phyloP scores from a whole-genome alignment of 1,284 basidiomycete genomes.

The Sanghuangporus weigelae region DNA sequence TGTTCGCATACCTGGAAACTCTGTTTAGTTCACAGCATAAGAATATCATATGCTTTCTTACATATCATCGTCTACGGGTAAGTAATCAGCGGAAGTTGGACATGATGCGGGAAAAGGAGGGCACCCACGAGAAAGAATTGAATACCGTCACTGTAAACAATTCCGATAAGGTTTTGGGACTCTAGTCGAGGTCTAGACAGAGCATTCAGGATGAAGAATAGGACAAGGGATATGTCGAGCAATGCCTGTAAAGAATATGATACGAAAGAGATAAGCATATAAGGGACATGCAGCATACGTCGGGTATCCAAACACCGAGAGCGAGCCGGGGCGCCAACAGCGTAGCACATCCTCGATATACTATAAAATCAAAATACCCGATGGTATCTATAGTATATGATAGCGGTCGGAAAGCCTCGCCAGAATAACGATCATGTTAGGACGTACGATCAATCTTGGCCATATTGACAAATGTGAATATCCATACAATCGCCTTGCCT shows the following conservation, averaged over 20 bases:
- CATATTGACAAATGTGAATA: slow-evolving; percentile 5
- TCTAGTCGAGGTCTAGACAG: slow-evolving; percentile 4
- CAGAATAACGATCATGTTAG: not conserved
- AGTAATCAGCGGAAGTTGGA: not conserved
- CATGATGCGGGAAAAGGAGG: not conserved
- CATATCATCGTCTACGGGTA: slow-evolving; percentile 7
- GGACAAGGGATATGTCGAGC: slow-evolving; percentile 3
- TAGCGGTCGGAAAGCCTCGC: not conserved
- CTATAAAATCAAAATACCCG: not conserved
- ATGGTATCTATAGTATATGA: slow-evolving; percentile 2
- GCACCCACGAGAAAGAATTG: slow-evolving; percentile 9
- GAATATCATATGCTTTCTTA: not conserved
- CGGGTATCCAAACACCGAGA: slow-evolving; percentile 6
- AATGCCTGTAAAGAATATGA: not conserved
- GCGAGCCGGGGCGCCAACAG: not conserved
- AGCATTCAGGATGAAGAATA: slow-evolving; percentile 9
- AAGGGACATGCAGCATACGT: not conserved
- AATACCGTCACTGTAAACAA: slow-evolving; percentile 11
- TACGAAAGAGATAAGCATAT: not conserved
- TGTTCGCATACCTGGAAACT: slow-evolving; percentile 3
- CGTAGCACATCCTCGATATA: not conserved
- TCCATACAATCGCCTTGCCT: slow-evolving; percentile 1
- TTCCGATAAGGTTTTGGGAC: slow-evolving; percentile 1
- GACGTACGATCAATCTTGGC: slow-evolving; percentile 1
- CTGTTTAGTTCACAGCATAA: too few relatives aligned